These are phyloP conservation scores for Fusarium gaditjirri DNA, from an alignment of 2,329 filamentous ascomycete species.

Conservation along the genomic window DNA sequence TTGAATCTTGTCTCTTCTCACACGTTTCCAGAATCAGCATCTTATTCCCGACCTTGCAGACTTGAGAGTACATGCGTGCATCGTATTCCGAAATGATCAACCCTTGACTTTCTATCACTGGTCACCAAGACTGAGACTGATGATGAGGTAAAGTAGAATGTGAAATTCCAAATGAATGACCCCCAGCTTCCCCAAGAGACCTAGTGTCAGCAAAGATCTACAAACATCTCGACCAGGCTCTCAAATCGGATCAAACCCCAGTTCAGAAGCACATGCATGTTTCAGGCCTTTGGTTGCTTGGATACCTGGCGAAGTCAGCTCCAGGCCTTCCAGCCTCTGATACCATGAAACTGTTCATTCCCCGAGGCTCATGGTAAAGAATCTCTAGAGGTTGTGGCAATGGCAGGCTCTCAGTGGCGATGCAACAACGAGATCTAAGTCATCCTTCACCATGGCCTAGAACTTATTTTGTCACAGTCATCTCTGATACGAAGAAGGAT, in stretches of 20 bases:
- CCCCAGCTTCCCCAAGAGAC: constrained; percentile 2
- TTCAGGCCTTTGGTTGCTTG: background rate
- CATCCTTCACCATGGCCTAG: background rate
- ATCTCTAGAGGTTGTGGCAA: background rate
- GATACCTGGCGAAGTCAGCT: background rate
- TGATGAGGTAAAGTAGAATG: background rate
- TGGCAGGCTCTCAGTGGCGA: background rate
- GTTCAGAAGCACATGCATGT: background rate
- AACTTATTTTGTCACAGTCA: background rate
- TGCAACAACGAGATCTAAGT: background rate
- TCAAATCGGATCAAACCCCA: background rate
- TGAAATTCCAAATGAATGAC: background rate
- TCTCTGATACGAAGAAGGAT: background rate
- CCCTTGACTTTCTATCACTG: background rate
- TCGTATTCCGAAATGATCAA: background rate
- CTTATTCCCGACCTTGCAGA: background rate
- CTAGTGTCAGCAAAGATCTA: background rate
- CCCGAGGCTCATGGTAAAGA: background rate
- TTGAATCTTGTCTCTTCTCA: background rate
- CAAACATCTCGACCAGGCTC: background rate
- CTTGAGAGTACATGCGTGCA: background rate
- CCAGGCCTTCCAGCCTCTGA: background rate
- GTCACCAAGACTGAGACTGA: background rate
- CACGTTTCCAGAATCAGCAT: background rate
- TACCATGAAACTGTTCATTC: too few species aligned